A percentile compares a stretch with the other conserved stretches of the same genome.
Conservation (phyloP, 257 asterid genomes). For the Solanum etuberosum region DNA sequence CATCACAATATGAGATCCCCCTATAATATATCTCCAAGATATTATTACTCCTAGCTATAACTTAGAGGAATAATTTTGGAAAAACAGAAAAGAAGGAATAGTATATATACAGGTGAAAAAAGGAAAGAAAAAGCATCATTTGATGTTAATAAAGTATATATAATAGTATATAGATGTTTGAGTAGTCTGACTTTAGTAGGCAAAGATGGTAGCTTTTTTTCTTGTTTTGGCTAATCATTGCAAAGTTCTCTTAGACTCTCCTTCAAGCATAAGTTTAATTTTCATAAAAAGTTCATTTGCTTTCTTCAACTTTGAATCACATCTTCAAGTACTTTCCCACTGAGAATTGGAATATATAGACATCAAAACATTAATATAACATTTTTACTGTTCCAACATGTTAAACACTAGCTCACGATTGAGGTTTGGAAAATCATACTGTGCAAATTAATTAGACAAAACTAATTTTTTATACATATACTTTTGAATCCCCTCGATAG, state of each 20-base stretch:
- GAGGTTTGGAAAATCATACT: background rate
- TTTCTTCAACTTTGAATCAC: conserved; percentile 13
- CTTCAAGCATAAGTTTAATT: conserved; percentile 24
- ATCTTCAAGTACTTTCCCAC: conserved; percentile 3
- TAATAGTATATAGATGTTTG: background rate
- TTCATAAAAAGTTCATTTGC: conserved; percentile 3
- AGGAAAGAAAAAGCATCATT: conserved; percentile 5
- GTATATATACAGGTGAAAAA: background rate
- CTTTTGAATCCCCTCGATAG: background rate
- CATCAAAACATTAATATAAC: background rate
- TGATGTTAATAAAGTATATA: conserved; percentile 9
- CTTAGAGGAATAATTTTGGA: background rate
- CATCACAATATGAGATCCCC: background rate
- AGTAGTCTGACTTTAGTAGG: conserved; percentile 12
- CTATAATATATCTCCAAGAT: background rate
- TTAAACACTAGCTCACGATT: background rate
- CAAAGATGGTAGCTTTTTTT: background rate
- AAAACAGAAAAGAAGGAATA: background rate
- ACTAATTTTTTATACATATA: background rate
- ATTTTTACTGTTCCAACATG: background rate
- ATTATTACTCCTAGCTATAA: background rate
- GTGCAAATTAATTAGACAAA: background rate
- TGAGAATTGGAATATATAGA: background rate
- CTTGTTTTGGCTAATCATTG: conserved; percentile 19
- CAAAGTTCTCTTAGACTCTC: conserved; percentile 11